Evolutionary conservation across 257 asterid species (phyloP), one percentile per base, ranked within the genome.

Genomic region (Ocimum tenuiflorum): DNA sequence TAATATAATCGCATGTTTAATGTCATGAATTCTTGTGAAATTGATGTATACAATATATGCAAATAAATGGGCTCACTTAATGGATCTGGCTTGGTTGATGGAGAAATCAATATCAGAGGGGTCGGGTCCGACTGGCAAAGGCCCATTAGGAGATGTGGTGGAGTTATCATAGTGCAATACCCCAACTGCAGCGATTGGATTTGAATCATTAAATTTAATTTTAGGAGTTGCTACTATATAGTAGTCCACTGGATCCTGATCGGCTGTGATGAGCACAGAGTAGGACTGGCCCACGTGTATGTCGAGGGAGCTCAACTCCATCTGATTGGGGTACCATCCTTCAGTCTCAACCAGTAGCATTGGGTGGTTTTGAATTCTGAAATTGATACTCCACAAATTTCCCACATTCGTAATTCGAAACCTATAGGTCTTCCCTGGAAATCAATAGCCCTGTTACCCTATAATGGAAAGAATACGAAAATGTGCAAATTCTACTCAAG

Each of bases 281-380:
- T 88, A 88, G 31, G 94, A 88, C 35, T 88, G 96, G 18, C 96
- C 96, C 2, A 84, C 81, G 61, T 88, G 94, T 41, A 88, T 82
- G 1, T 88, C 96, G 0, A 88, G 81, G 8, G 88, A 84, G 3
- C 68, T 73, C 36, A 88, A 15, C 11, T 23, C n/a, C 5, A 75
- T 70, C 64, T 79, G 81, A 42, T 79, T 71, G 60, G 83, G 71
- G 77, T 86, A 88, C 10, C 94, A 82, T 22, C 91, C 96, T 55
- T 88, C 96, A 0, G 83, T 78, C 67, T 88, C 96, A 0, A 88
- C 91, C 52, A 88, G 38, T 38, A 79, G 20, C 91, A 88, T 80
- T 14, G 1, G 75, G 52, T 86, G 96, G 7, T 79, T 78, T 51
- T 88, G 79, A 10, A 86, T 86, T 52, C 89, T 64, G 17, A 88